Evolutionary conservation across 805 yeast genomes (phyloP), one percentile per base, ranked within the genome.

Genomic region (Hyphopichia homilentoma): DNA sequence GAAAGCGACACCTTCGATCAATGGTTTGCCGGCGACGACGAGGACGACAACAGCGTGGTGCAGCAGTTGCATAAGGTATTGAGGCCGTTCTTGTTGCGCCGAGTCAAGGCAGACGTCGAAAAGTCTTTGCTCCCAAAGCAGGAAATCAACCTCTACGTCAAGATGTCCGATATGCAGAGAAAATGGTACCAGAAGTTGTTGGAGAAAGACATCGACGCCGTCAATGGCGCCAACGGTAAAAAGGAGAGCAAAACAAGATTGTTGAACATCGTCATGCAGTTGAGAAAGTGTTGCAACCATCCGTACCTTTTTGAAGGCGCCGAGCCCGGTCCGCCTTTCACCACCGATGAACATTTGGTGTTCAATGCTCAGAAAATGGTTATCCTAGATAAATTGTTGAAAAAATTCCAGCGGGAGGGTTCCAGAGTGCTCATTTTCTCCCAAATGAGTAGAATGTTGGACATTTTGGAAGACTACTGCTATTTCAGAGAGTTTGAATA

Each of bases 281-380:
- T 84, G 48, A 72, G 93, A 52, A 84, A 84, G 54, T 84, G 93
- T 54, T 84, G 90, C 60, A 84, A 84, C 47, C 94, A 84, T 59
- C 94, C 94, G 9, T 84, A 84, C 50, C 59, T 84, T 24, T 84
- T 84, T 48, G 93, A 84, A 53, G 94, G 94, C 27, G 93, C 90
- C 1, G 94, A 84, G 50, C 93, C 93, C 1, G 94, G 94, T 8
- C 94, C 94, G 13, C 94, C 94, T 15, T 84, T 67, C 47, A 84
- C 93, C 6, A 84, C 90, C 0, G 94, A 84, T 55, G 93, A 84
- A 52, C 94, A 84, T 60, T 66, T 84, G 52, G 79, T 84, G 21
- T 81, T 57, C 55, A 84, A 84, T 52, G 70, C 88, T 4, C 81
- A 79, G 34, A 84, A 84, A 51, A 70, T 84, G 71, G 69, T 79